These are phyloP conservation scores for Diaporthe citri DNA, from an alignment of 2,329 filamentous ascomycete species.

Conservation along the genomic window DNA sequence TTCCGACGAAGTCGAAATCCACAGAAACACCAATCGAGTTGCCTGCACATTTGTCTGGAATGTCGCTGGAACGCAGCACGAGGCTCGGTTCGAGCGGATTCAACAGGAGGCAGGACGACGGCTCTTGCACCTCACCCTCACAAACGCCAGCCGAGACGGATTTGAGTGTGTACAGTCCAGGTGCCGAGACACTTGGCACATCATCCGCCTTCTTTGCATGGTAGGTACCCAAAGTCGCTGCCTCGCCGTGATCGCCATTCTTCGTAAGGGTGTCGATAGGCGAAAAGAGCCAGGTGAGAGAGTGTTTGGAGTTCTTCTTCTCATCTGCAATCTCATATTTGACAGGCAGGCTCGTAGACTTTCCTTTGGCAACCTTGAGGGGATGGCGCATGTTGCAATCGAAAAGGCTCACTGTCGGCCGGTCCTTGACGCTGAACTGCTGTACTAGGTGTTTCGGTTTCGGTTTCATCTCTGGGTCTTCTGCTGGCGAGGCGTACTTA, in stretches of 20 bases:
- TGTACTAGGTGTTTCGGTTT: conserved; percentile 77
- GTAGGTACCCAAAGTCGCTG: conserved; percentile 69
- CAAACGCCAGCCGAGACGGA: conserved; percentile 86
- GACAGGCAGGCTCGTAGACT: conserved; percentile 76
- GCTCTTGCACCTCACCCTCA: conserved; percentile 89
- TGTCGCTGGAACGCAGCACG: conserved; percentile 79
- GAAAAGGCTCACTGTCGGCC: conserved; percentile 78
- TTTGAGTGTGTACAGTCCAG: conserved; percentile 88
- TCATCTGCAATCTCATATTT: conserved; percentile 74
- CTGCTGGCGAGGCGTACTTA: conserved; percentile 75
- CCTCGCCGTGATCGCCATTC: conserved; percentile 76
- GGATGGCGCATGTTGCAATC: conserved; percentile 85
- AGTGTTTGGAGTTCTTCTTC: conserved; percentile 72
- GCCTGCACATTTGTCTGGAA: conserved; percentile 94
- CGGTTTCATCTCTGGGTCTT: conserved; percentile 76
- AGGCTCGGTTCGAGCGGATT: conserved; percentile 92
- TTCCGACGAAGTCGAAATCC: conserved; percentile 90
- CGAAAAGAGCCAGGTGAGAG: conserved; percentile 85
- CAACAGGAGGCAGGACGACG: conserved; percentile 90
- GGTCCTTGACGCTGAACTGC: conserved; percentile 86
- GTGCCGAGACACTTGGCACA: conserved; percentile 76
- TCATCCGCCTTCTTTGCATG: conserved; percentile 73
- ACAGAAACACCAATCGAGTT: conserved; percentile 92
- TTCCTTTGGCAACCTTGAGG: conserved; percentile 85
- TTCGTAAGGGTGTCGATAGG: conserved; percentile 77